Evolutionary conservation across 305 asterid genomes (phyloP), one percentile per base, ranked within the genome.

Genomic region (Plantago lanceolata): DNA sequence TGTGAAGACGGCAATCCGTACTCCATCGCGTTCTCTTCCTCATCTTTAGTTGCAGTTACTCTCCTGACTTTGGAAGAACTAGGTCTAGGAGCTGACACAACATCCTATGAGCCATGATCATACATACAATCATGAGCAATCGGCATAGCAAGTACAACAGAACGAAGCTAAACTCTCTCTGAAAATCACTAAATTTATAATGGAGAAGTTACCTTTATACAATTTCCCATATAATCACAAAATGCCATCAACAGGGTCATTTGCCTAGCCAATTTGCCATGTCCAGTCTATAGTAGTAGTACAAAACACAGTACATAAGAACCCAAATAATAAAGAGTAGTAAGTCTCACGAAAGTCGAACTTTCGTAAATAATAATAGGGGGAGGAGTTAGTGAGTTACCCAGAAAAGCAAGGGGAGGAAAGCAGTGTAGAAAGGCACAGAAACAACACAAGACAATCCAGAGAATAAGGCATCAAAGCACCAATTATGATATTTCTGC

Each of bases 391-490:
- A n/a, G n/a, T n/a, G n/a, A n/a, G n/a, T n/a, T n/a, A 88, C 97
- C 97, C 97, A 93, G 86, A 90, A 93, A 61, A 93, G 89, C 81
- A 90, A 74, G 57, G 97, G 99, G 61, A 93, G 97, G 73, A 93
- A 93, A 28, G 87, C 96, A 70, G 97, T 93, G 75, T 93, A 93
- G 70, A 93, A 93, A 64, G 99, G 97, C 72, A 93, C 99, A 52
- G 99, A 93, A 72, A 93, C 99, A 67, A 83, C 92, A 72, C 87
- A 87, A 13, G 97, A 89, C 73, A 93, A 52, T 55, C 75, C 92
- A 70, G 95, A 84, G 75, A 89, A 93, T 21, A 93, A 75, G 63
- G 83, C 85, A 84, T 93, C 99, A 85, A 85, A 72, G 67, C 69
- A 72, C 47, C 70, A 72, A 69, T 81, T 73, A 75, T 78, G 86